Percentiles rank a stretch among this genome's conserved stretches.
Conservation (phyloP, 2,329 filamentous ascomycete species). For the Trichoderma koningiopsis region DNA sequence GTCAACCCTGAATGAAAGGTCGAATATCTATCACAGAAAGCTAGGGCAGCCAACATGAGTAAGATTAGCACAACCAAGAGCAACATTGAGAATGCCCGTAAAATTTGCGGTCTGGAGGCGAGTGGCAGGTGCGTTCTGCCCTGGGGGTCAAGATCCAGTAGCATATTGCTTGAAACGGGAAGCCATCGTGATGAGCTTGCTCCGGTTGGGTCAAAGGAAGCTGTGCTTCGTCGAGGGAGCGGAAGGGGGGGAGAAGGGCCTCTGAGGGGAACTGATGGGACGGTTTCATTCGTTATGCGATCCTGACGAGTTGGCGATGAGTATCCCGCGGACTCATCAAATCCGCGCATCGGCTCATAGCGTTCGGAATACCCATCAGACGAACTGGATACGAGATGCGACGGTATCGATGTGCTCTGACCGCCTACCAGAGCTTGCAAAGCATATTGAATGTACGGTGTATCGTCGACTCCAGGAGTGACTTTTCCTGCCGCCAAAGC, state of each 20-base stretch:
- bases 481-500: slow-evolving; percentile 54
- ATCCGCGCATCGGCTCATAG: slow-evolving; percentile 32
- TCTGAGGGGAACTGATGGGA: background rate
- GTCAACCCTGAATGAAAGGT: slow-evolving; percentile 64
- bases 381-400: slow-evolving; percentile 50
- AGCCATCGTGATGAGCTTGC: slow-evolving; percentile 34
- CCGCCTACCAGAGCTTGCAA: slow-evolving; percentile 82
- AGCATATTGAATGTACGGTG: slow-evolving; percentile 85
- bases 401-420: slow-evolving; percentile 61
- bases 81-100: slow-evolving; percentile 67
- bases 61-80: slow-evolving; percentile 63
- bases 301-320: background rate
- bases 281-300: background rate
- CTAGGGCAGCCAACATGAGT: slow-evolving; percentile 70
- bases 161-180: slow-evolving; percentile 39
- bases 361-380: slow-evolving; percentile 40
- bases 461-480: slow-evolving; percentile 81
- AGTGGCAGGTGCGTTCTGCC: slow-evolving; percentile 53
- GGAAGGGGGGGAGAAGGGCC: background rate
- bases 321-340: slow-evolving; percentile 26
- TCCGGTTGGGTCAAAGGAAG: slow-evolving; percentile 18
- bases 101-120: slow-evolving; percentile 69
- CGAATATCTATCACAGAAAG: slow-evolving; percentile 73
- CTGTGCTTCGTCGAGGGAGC: slow-evolving; percentile 9
- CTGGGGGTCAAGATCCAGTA: slow-evolving; percentile 43